phyloP scores from a whole-genome alignment of 1,284 basidiomycete genomes.

The Cronartium quercuum region DNA sequence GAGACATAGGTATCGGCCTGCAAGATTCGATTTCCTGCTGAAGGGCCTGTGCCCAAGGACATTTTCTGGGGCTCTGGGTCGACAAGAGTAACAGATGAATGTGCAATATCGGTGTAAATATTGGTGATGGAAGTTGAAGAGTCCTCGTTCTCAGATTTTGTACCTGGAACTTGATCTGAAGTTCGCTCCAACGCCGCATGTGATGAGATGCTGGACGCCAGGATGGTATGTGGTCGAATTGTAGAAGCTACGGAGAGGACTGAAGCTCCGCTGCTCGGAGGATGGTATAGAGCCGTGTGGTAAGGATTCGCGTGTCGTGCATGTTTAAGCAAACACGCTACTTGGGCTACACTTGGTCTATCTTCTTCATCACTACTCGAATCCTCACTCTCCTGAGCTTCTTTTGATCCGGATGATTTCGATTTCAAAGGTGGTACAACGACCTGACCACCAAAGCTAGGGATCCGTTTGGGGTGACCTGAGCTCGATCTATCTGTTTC shows the following conservation, averaged over 20 bases:
- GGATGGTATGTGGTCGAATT: background rate
- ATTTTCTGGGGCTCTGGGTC: background rate
- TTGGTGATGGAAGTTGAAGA: too few species aligned
- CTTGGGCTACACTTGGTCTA: background rate
- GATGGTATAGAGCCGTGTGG: background rate
- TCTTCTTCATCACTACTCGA: background rate
- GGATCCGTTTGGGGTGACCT: slow-evolving; percentile 21
- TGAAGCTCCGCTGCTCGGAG: background rate
- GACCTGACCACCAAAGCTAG: slow-evolving; percentile 31
- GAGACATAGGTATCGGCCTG: background rate
- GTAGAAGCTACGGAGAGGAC: background rate
- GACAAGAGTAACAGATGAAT: background rate
- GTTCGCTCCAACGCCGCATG: background rate
- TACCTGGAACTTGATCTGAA: background rate
- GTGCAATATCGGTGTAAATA: too few species aligned
- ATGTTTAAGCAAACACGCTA: background rate
- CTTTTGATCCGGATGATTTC: background rate
- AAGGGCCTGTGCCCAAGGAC: too few species aligned
- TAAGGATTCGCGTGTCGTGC: too few species aligned
- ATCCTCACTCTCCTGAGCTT: background rate
- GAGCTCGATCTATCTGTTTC: background rate
- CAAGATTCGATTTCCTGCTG: background rate
- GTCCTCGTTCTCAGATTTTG: background rate
- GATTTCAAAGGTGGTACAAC: background rate
- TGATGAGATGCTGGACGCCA: background rate